Conservation (phyloP, 306 rosid genomes). For the Pyrus betulifolia region DNA sequence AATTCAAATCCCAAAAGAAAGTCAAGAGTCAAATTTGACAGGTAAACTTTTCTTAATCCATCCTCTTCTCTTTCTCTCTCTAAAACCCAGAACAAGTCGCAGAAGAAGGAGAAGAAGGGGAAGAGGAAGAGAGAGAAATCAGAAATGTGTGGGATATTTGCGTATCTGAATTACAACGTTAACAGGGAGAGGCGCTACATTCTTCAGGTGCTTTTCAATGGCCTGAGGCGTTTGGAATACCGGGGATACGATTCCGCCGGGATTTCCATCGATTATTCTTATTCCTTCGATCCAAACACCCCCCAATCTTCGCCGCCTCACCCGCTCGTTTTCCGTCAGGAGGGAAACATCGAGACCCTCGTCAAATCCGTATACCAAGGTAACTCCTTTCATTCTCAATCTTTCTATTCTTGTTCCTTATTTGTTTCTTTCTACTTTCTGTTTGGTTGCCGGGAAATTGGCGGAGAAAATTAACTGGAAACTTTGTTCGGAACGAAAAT, state of each 20-base stretch:
- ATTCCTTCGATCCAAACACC: slow-evolving; percentile 17
- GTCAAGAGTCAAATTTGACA: slow-evolving; percentile 12
- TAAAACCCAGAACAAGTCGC: background rate
- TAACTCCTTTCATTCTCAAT: background rate
- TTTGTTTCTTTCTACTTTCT: background rate
- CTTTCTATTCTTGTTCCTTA: background rate
- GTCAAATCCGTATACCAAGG: slow-evolving; percentile 89
- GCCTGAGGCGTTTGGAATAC: slow-evolving; percentile 78
- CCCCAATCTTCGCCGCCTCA: slow-evolving; percentile 24
- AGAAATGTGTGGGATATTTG: slow-evolving; percentile 92
- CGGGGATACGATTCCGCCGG: slow-evolving; percentile 98
- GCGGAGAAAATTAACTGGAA: background rate
- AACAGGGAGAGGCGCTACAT: slow-evolving; percentile 76
- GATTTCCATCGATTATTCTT: slow-evolving; percentile 56
- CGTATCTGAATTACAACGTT: slow-evolving; percentile 84
- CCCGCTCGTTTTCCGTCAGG: slow-evolving; percentile 77
- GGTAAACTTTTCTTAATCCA: background rate
- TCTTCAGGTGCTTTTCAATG: slow-evolving; percentile 87
- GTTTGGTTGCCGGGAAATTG: slow-evolving; percentile 12
- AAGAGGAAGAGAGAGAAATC: slow-evolving; percentile 23
- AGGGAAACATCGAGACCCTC: slow-evolving; percentile 89
- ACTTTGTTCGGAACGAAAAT: background rate
- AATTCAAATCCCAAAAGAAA: background rate
- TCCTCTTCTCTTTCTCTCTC: background rate
- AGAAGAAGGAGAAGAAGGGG: background rate